Evolutionary conservation across 768 basidiomycete genomes (phyloP), one percentile per base, ranked within the genome.

Genomic region (Suillus variegatus): DNA sequence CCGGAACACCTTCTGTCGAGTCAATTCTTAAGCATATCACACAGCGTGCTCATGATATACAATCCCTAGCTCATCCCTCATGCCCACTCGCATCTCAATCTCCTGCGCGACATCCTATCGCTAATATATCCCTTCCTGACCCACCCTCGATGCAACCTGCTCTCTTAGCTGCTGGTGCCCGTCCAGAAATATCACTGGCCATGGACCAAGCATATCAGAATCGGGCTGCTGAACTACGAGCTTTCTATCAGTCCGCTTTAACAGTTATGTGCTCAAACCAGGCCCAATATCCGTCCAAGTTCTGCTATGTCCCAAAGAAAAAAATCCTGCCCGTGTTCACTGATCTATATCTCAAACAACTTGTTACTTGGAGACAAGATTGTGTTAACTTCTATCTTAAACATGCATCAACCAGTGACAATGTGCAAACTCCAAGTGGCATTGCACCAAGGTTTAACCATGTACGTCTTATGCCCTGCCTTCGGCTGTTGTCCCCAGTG

Each of bases 141-240:
- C 40, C 67, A 0, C 66, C 66, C 2, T n/a, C 67, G 12, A 20
- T 68, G 10, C 57, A 10, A 4, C 51, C 51, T 0, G 36, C 51
- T 3, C 66, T 68, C 0, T 3, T 67, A 0, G 28, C 49, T 14
- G 22, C 47, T 14, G 67, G 67, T 16, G 66, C 62, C 3, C 2
- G 4, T 28, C 44, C 56, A 1, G 58, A 40, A 8, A 28, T 60
- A 1, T 57, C 62, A 0, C 25, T 38, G 6, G 66, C 52, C 3
- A 60, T 68, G 2, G 66, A 68, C 0, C 5, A 56, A 16, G n/a
- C 32, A 44, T 68, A 64, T 9, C 67, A 44, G 10, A 54, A 40
- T 20, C 61, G 62, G 7, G 67, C 67, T 32, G 18, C 46, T 9
- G 67, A 68, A 2, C 38, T 68, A 6, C 66, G 58, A 40, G 13